Conservation (phyloP, 2,329 filamentous ascomycete species). For the Aspergillus glaucus region DNA sequence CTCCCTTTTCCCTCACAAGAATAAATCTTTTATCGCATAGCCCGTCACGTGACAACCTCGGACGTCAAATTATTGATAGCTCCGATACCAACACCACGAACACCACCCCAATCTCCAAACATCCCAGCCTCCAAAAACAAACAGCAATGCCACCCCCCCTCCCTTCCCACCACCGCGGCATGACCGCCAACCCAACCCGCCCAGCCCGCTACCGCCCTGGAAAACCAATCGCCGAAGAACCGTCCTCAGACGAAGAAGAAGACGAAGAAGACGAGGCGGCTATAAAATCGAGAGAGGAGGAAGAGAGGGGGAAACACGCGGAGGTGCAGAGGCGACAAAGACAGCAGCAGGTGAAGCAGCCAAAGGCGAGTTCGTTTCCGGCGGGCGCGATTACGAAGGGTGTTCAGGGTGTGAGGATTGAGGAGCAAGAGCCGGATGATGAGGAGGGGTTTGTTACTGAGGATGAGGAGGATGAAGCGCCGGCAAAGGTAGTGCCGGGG, state of each 20-base stretch:
- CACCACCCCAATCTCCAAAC: too few relatives aligned
- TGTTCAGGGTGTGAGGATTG: constrained; percentile 28
- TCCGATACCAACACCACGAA: neutral
- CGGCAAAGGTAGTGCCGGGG: constrained; percentile 8
- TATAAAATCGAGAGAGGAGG: constrained; percentile 45
- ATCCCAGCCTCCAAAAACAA: constrained; percentile 1
- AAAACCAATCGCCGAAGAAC: constrained; percentile 55
- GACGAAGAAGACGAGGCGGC: constrained; percentile 53
- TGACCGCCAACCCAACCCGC: constrained; percentile 84
- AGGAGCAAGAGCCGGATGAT: constrained; percentile 23
- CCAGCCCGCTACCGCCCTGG: constrained; percentile 80
- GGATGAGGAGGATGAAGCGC: constrained; percentile 36
- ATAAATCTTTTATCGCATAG: too few relatives aligned
- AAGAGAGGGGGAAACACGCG: constrained; percentile 36
- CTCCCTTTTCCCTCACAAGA: too few relatives aligned
- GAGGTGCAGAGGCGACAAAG: constrained; percentile 36
- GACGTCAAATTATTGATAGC: neutral
- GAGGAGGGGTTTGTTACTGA: constrained; percentile 59
- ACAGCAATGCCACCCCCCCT: constrained; percentile 39
- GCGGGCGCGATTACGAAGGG: constrained; percentile 27
- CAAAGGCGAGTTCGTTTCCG: constrained; percentile 36
- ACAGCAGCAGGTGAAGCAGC: constrained; percentile 43
- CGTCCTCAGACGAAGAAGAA: constrained; percentile 45
- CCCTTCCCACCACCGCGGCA: constrained; percentile 50
- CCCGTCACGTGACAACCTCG: too few relatives aligned